Evolutionary conservation across 768 basidiomycete species (phyloP).

Genomic region (Trametes meyenii): DNA sequence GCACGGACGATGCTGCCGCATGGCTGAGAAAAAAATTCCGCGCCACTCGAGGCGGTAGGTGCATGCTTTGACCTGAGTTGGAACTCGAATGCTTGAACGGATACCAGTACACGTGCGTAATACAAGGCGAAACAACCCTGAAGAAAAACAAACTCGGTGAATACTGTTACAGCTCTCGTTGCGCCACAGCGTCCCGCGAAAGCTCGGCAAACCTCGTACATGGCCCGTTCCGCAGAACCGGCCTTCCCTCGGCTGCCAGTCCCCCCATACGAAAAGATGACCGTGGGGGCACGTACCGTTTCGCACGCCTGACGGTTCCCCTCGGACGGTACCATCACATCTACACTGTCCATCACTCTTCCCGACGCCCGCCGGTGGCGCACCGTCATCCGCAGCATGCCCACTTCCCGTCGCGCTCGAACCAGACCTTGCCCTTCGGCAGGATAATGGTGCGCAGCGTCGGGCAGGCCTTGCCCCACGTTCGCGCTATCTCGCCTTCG

Average conservation of each 20-base stretch:
- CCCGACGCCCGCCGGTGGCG: background rate
- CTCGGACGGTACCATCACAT: background rate
- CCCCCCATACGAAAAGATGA: background rate
- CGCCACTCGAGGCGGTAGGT: background rate
- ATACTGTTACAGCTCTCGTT: constrained; percentile 5
- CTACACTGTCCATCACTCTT: background rate
- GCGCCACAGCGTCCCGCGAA: background rate
- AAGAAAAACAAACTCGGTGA: constrained; percentile 2
- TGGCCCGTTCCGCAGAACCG: too few relatives aligned
- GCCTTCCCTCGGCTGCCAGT: too few relatives aligned
- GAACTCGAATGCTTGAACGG: background rate
- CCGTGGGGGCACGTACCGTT: background rate
- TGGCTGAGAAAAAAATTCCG: background rate
- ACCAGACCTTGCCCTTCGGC: constrained; percentile 66
- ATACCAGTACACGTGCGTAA: background rate
- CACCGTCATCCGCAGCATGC: constrained; percentile 21
- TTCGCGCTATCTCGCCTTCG: constrained; percentile 54
- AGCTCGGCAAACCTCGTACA: background rate
- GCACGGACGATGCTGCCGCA: too few relatives aligned
- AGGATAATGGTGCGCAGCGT: constrained; percentile 66
- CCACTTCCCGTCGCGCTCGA: constrained; percentile 35
- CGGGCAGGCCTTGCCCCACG: constrained; percentile 61
- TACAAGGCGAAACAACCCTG: constrained; percentile 2
- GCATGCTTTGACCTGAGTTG: background rate
- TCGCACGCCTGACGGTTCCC: background rate